A percentile compares a stretch with the other conserved stretches of the same genome.
Evolutionary conservation across 2,329 filamentous ascomycete genomes (phyloP).

Genomic region (Hypoxylon sp.): DNA sequence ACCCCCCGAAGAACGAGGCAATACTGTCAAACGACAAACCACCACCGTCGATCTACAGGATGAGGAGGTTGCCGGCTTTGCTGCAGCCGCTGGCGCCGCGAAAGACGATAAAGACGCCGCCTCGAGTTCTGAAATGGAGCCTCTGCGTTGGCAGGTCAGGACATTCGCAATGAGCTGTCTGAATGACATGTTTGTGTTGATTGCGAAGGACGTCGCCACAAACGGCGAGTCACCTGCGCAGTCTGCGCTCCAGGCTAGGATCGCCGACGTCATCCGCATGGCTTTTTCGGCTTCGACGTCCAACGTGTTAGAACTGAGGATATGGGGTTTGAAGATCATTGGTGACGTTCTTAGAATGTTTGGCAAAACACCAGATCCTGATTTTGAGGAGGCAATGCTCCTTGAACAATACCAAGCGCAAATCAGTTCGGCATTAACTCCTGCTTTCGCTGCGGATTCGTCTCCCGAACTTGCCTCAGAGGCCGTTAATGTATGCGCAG

Average conservation of each 20-base stretch:
- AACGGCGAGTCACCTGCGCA: conserved; percentile 86
- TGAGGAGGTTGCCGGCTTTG: conserved; percentile 97
- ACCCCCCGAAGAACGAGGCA: conserved; percentile 66
- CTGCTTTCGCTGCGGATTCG: conserved; percentile 95
- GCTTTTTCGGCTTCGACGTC: conserved; percentile 98
- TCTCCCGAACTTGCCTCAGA: conserved; percentile 96
- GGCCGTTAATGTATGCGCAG: conserved; percentile 97
- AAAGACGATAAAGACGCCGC: conserved; percentile 67
- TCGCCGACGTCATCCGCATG: conserved; percentile 95
- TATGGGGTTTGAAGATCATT: conserved; percentile 94
- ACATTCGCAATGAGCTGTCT: conserved; percentile 94
- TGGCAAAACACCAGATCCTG: conserved; percentile 93
- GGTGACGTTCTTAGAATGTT: conserved; percentile 96
- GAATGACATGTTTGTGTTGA: conserved; percentile 83
- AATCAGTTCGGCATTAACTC: conserved; percentile 95
- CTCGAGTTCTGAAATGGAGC: conserved; percentile 79
- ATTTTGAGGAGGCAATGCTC: conserved; percentile 96
- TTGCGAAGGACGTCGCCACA: conserved; percentile 82
- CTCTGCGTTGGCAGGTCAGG: conserved; percentile 94
- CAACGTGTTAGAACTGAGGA: conserved; percentile 87
- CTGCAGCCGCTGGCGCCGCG: conserved; percentile 74
- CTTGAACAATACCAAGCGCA: conserved; percentile 99
- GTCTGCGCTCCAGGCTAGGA: conserved; percentile 81
- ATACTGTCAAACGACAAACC: conserved; percentile 62
- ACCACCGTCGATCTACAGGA: conserved; percentile 86